Conservation (phyloP, 2,329 filamentous ascomycete species). For the Hypoxylon sp. region DNA sequence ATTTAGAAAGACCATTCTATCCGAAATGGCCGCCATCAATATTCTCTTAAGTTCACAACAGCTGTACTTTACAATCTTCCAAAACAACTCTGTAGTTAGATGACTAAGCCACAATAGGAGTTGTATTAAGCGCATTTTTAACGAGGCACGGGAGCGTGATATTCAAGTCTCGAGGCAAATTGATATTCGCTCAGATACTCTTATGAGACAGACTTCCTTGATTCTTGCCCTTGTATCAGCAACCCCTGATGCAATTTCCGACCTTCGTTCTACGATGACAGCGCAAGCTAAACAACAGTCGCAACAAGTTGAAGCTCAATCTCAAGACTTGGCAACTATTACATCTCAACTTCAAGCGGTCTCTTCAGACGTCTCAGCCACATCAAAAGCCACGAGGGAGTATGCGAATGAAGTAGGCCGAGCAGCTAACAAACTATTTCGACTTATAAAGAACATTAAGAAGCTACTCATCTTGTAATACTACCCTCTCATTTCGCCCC, state of each 20-base stretch:
- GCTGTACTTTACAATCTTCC: background rate
- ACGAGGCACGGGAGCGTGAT: background rate
- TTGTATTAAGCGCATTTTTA: background rate
- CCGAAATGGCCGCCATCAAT: background rate
- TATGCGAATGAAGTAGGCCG: background rate
- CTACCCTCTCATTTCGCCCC: background rate
- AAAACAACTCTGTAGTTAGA: background rate
- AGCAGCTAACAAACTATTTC: background rate
- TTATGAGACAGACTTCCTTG: slow-evolving; percentile 5
- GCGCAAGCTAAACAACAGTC: background rate
- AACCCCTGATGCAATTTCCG: background rate
- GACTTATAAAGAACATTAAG: background rate
- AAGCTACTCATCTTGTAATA: background rate
- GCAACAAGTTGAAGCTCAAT: background rate
- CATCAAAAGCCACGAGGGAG: background rate
- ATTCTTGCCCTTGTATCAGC: background rate
- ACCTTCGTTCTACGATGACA: background rate
- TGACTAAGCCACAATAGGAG: background rate
- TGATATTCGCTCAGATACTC: background rate
- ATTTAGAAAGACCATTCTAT: background rate
- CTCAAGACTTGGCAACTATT: background rate
- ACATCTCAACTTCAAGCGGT: background rate
- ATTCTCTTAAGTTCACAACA: background rate
- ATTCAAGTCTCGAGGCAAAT: background rate
- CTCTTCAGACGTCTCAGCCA: background rate